A percentile compares a stretch with the other conserved stretches of the same genome.
Evolutionary conservation across 2,329 filamentous ascomycete genomes (phyloP).

Genomic region (Claviceps pusilla): DNA sequence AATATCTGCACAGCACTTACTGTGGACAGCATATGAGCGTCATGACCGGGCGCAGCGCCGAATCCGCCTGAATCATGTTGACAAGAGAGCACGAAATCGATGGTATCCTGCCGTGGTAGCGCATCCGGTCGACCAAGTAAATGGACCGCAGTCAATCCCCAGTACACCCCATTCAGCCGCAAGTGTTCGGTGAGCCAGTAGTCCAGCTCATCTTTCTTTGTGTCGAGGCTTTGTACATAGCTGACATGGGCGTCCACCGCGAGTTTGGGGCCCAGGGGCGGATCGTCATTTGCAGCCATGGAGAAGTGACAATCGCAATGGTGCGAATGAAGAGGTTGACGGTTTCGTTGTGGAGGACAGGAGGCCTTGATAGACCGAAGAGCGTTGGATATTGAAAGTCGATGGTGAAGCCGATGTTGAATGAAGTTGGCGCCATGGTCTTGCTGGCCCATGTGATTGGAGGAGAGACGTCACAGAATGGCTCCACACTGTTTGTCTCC

Average conservation of each 20-base stretch:
- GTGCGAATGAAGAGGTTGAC: not conserved
- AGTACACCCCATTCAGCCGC: conserved; percentile 89
- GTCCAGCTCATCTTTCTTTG: conserved; percentile 82
- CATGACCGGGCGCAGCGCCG: conserved; percentile 83
- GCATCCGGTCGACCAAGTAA: conserved; percentile 69
- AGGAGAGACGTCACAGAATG: not conserved
- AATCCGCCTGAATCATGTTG: conserved; percentile 82
- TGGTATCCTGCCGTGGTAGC: conserved; percentile 63
- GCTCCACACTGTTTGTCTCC: not conserved
- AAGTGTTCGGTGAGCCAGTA: conserved; percentile 98
- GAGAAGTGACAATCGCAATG: conserved; percentile 5
- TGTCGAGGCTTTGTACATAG: conserved; percentile 88
- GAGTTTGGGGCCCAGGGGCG: conserved; percentile 28
- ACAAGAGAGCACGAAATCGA: conserved; percentile 92
- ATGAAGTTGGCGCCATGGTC: not conserved
- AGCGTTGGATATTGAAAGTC: too few species aligned
- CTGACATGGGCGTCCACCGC: conserved; percentile 55
- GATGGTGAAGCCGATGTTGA: too few species aligned
- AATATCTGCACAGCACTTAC: conserved; percentile 91
- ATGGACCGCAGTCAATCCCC: conserved; percentile 82
- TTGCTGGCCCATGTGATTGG: not conserved
- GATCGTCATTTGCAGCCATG: conserved; percentile 15
- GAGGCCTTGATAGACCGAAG: not conserved
- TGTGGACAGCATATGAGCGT: conserved; percentile 92
- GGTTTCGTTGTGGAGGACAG: not conserved